Evolutionary conservation across 2,329 filamentous ascomycete species (phyloP).

Genomic region (Ophiostoma pallidulum): DNA sequence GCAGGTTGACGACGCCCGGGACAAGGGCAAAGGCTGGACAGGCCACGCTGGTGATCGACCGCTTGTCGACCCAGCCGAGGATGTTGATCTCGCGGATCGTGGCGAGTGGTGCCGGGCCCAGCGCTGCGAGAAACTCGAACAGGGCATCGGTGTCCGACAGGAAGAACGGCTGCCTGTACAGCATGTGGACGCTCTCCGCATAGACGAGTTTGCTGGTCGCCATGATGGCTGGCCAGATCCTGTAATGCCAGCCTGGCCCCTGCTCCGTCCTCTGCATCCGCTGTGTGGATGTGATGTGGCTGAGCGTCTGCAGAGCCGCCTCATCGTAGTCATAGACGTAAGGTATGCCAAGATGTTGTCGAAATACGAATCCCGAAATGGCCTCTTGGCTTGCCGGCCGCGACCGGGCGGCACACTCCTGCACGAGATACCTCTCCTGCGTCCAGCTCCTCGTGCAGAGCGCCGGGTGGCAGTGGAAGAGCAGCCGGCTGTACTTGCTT

Average conservation of each 20-base stretch:
- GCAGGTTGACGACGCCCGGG: neutral
- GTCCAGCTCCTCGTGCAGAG: neutral
- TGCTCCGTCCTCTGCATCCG: neutral
- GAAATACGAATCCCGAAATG: neutral
- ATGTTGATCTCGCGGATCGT: neutral
- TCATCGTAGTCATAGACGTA: neutral
- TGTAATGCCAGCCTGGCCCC: neutral
- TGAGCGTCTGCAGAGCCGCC: neutral
- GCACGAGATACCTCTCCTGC: neutral
- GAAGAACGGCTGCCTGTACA: constrained; percentile 5
- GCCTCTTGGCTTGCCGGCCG: neutral
- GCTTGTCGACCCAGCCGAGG: neutral
- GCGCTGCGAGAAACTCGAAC: neutral
- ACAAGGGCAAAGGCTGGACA: neutral
- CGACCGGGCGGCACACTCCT: neutral
- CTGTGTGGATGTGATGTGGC: neutral
- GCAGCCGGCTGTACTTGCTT: neutral
- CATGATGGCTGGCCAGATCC: constrained; percentile 1
- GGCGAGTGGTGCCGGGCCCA: neutral
- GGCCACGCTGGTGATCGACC: neutral
- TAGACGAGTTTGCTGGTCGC: neutral
- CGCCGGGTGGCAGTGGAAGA: constrained; percentile 1
- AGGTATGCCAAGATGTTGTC: neutral
- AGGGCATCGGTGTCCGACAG: neutral
- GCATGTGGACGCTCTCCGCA: neutral